phyloP scores from a whole-genome alignment of 1,284 basidiomycete species.

The Schizophyllum amplum region DNA sequence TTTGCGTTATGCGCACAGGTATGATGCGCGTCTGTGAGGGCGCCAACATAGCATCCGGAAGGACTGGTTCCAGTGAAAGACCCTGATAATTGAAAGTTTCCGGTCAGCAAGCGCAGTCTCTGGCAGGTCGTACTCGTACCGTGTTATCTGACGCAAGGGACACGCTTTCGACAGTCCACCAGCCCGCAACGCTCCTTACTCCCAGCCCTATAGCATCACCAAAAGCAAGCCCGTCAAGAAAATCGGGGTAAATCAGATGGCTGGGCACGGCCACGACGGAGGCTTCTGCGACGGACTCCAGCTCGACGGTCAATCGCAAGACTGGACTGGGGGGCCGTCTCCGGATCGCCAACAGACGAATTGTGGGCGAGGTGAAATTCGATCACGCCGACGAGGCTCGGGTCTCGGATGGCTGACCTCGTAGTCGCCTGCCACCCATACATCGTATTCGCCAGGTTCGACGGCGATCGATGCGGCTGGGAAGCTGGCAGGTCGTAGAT shows the following conservation, averaged over 20 bases:
- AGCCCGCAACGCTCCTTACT: constrained; percentile 41
- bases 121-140: no score
- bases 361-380: constrained; percentile 25
- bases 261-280: constrained; percentile 31
- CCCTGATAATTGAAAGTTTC: constrained; percentile 19
- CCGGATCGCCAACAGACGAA: constrained; percentile 75
- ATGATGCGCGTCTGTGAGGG: constrained; percentile 55
- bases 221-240: constrained; percentile 61
- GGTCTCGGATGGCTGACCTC: constrained; percentile 52
- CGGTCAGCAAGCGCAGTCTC: background rate
- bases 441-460: constrained; percentile 36
- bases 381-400: no score
- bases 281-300: constrained; percentile 23
- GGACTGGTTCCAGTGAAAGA: constrained; percentile 29
- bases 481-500: constrained; percentile 55
- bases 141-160: constrained; percentile 1
- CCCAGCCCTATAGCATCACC: constrained; percentile 60
- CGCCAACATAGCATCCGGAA: constrained; percentile 33
- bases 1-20: constrained; percentile 40
- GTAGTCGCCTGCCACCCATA: constrained; percentile 62
- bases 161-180: constrained; percentile 38
- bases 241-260: constrained; percentile 54
- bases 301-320: constrained; percentile 35
- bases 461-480: constrained; percentile 43
- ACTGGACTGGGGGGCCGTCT: constrained; percentile 41